Evolutionary conservation across 257 asterid species (phyloP).

Genomic region (Agastache rugosa): DNA sequence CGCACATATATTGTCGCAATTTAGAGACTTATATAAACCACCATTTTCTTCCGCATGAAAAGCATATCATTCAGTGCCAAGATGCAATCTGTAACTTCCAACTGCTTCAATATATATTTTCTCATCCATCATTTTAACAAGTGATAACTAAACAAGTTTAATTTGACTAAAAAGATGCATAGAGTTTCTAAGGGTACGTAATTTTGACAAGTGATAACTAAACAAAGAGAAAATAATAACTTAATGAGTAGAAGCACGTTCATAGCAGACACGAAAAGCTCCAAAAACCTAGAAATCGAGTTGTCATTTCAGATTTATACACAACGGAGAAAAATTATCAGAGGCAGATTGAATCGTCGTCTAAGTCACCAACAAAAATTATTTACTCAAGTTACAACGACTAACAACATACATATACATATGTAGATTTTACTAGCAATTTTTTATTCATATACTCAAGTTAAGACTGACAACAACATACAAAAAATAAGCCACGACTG

Average conservation of each 20-base stretch:
- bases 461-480: background rate
- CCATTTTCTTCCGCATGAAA: background rate
- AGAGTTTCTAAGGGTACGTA: no score
- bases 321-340: background rate
- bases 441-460: no score
- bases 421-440: no score
- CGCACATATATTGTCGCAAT: no score
- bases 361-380: background rate
- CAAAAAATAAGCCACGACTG: background rate
- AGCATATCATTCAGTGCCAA: background rate
- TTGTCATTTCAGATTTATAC: no score
- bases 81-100: constrained; percentile 12
- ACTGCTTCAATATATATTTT: background rate
- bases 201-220: background rate
- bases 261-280: background rate
- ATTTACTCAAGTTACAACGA: background rate
- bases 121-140: constrained; percentile 12
- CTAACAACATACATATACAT: background rate
- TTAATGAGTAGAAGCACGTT: background rate
- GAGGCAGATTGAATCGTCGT: background rate
- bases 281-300: background rate
- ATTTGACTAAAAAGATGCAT: background rate
- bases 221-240: background rate
- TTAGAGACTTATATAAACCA: no score
- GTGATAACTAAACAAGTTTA: no score